Conservation (phyloP, 2,329 filamentous ascomycete genomes). For the Fusarium euwallaceae region DNA sequence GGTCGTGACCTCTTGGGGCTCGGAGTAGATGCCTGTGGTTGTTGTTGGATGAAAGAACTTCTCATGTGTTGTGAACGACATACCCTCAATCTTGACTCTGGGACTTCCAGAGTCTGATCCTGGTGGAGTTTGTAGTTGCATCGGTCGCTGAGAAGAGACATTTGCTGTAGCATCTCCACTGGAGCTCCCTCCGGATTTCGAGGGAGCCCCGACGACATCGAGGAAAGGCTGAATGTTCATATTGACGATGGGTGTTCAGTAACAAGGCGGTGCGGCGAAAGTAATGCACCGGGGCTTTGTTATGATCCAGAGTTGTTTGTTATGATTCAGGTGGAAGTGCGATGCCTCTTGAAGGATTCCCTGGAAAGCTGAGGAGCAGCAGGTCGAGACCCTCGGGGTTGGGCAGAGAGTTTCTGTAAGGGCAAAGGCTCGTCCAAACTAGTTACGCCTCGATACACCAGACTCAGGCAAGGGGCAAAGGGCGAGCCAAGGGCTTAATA, state of each 20-base stretch:
- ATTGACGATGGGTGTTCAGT: slow-evolving; percentile 16
- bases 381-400: slow-evolving; percentile 23
- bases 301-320: slow-evolving; percentile 49
- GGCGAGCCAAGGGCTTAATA: slow-evolving; percentile 39
- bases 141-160: slow-evolving; percentile 16
- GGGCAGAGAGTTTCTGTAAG: slow-evolving; percentile 11
- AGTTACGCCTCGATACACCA: slow-evolving; percentile 27
- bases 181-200: slow-evolving; percentile 8
- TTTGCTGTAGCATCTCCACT: slow-evolving; percentile 3
- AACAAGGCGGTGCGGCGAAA: slow-evolving; percentile 25
- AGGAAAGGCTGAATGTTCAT: slow-evolving; percentile 43
- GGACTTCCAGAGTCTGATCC: slow-evolving; percentile 52
- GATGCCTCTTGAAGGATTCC: slow-evolving; percentile 41
- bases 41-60: slow-evolving; percentile 12
- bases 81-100: slow-evolving; percentile 51
- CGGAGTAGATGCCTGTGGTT: slow-evolving; percentile 38
- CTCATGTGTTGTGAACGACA: slow-evolving; percentile 15
- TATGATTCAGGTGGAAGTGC: slow-evolving; percentile 42
- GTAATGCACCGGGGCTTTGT: slow-evolving; percentile 28
- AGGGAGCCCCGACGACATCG: slow-evolving; percentile 26
- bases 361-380: slow-evolving; percentile 27
- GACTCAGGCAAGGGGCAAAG: slow-evolving; percentile 34
- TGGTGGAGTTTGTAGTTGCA: slow-evolving; percentile 43
- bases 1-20: slow-evolving; percentile 42
- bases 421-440: slow-evolving; percentile 26